Conservation (phyloP, 768 basidiomycete species). For the Amanita subjunquillea region DNA sequence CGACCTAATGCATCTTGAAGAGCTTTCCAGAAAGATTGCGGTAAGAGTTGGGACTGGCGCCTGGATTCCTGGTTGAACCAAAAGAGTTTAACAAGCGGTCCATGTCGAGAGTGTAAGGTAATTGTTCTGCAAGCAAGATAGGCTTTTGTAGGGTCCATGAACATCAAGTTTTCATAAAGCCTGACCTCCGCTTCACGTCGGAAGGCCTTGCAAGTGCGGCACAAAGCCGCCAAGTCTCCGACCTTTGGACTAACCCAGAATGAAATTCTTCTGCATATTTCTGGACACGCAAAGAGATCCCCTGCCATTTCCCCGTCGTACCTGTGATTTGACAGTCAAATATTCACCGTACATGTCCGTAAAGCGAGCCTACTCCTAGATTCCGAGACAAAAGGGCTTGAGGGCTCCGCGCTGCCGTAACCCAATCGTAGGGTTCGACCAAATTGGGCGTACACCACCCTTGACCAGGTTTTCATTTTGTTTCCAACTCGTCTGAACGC, state of each 20-base stretch:
- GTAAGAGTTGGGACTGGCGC: conserved; percentile 14
- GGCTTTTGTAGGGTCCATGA: conserved; percentile 23
- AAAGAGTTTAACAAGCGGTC: conserved; percentile 31
- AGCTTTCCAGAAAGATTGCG: conserved; percentile 31
- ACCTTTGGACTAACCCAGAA: conserved; percentile 19
- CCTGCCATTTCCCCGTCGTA: background rate
- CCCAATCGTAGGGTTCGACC: conserved; percentile 1
- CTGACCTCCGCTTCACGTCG: conserved; percentile 35
- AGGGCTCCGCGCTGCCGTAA: background rate
- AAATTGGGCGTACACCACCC: background rate
- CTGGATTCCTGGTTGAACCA: conserved; percentile 26
- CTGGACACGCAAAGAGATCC: conserved; percentile 15
- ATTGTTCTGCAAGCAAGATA: conserved; percentile 30
- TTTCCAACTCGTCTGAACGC: conserved; percentile 1
- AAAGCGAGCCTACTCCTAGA: background rate
- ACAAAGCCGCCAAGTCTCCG: conserved; percentile 30
- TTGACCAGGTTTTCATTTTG: background rate
- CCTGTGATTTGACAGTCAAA: background rate
- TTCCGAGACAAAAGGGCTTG: background rate
- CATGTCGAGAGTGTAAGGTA: conserved; percentile 22
- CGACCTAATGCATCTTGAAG: conserved; percentile 31
- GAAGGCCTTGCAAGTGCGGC: conserved; percentile 34
- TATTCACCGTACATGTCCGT: background rate
- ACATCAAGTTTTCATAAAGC: conserved; percentile 32
- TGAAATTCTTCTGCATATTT: conserved; percentile 31